phyloP scores from a whole-genome alignment of 352 stramenopile species.

The Phytophthora syringae region DNA sequence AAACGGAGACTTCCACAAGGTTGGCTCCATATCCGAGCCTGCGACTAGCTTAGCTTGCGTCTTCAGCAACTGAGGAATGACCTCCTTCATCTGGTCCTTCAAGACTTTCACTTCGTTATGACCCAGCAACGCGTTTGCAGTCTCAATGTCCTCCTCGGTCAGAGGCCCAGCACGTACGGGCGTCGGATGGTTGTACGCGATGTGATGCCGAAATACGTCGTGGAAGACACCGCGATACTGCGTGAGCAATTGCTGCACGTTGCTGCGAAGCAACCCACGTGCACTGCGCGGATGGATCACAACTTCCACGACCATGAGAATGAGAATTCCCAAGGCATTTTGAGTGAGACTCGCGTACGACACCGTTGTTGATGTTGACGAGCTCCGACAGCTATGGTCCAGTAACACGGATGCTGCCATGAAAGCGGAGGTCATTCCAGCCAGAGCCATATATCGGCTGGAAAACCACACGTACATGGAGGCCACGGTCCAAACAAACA shows the following conservation, averaged over 20 bases:
- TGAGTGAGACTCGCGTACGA: conserved; percentile 76
- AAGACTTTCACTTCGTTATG: conserved; percentile 43
- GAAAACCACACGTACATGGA: conserved; percentile 86
- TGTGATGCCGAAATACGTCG: conserved; percentile 65
- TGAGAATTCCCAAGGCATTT: conserved; percentile 74
- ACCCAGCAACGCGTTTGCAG: conserved; percentile 39
- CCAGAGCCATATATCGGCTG: conserved; percentile 53
- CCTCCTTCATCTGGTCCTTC: conserved; percentile 45
- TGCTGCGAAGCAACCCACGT: conserved; percentile 58
- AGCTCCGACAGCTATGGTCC: conserved; percentile 51
- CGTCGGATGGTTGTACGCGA: conserved; percentile 43
- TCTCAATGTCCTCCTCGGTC: conserved; percentile 37
- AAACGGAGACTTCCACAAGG: conserved; percentile 64
- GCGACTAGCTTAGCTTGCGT: conserved; percentile 56
- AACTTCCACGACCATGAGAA: conserved; percentile 73
- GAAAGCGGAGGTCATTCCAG: conserved; percentile 73
- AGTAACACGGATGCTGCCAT: conserved; percentile 73
- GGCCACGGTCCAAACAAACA: conserved; percentile 67
- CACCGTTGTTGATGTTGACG: conserved; percentile 37
- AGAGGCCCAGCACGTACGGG: conserved; percentile 2
- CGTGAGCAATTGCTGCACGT: conserved; percentile 60
- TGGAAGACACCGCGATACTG: conserved; percentile 54
- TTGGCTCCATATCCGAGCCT: conserved; percentile 59
- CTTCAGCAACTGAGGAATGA: conserved; percentile 46
- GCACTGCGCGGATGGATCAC: conserved; percentile 60